These are phyloP conservation scores for Aureobasidium sp. DNA, from an alignment of 2,329 filamentous ascomycete genomes.

Conservation along the genomic window DNA sequence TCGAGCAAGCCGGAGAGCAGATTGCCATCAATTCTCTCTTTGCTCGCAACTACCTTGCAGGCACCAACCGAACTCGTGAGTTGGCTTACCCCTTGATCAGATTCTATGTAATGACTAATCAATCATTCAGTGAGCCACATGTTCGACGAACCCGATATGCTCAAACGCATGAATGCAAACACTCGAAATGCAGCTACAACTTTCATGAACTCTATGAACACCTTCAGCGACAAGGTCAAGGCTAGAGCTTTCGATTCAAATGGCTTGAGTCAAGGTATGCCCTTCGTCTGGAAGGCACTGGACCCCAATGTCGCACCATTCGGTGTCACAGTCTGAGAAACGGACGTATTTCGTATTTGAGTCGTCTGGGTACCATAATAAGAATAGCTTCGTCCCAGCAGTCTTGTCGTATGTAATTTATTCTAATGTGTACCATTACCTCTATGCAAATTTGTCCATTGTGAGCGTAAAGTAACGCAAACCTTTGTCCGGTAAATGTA, in stretches of 20 bases:
- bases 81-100: neutral
- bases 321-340: neutral
- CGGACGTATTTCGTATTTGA: neutral
- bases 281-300: neutral
- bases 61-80: conserved; percentile 1
- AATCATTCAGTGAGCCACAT: neutral
- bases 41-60: neutral
- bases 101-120: neutral
- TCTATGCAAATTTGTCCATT: too few relatives aligned
- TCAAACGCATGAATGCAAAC: neutral
- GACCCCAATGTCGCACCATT: conserved; percentile 1
- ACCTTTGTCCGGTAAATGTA: too few relatives aligned
- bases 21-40: neutral
- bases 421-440: too few relatives aligned
- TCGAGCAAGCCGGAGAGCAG: neutral
- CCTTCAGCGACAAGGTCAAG: neutral
- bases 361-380: neutral
- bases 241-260: neutral
- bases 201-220: neutral
- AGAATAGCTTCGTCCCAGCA: too few relatives aligned
- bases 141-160: neutral
- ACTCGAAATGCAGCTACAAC: neutral
- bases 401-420: too few relatives aligned
- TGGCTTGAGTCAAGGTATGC: neutral
- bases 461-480: too few relatives aligned